Percentiles rank a stretch among this genome's conserved stretches.
Evolutionary conservation across 2,329 filamentous ascomycete species (phyloP).

Genomic region (Tolypocladium endophyticum): DNA sequence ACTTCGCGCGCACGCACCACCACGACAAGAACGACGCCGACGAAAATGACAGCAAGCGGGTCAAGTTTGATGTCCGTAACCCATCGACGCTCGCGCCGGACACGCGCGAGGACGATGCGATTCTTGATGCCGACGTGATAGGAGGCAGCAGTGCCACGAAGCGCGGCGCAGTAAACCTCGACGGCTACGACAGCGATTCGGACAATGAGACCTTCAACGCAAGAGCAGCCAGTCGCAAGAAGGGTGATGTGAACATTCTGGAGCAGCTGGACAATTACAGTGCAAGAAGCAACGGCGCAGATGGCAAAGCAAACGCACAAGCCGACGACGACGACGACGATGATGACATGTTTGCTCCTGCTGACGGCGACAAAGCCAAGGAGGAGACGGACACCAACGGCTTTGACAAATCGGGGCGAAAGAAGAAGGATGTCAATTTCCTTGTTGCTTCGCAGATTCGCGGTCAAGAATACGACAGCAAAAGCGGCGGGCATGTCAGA

Average conservation of each 20-base stretch:
- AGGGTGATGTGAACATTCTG: constrained; percentile 36
- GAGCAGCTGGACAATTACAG: constrained; percentile 46
- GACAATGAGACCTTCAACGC: constrained; percentile 80
- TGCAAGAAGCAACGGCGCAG: constrained; percentile 28
- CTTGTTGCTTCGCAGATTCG: constrained; percentile 55
- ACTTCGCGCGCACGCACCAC: constrained; percentile 67
- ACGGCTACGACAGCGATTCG: constrained; percentile 94
- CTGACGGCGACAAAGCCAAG: constrained; percentile 45
- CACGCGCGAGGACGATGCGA: constrained; percentile 56
- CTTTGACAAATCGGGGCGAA: constrained; percentile 36
- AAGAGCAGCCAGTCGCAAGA: constrained; percentile 51
- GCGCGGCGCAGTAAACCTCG: constrained; percentile 88
- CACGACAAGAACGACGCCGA: constrained; percentile 44
- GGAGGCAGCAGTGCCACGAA: constrained; percentile 70
- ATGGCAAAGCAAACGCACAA: constrained; percentile 15
- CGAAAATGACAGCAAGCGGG: constrained; percentile 30
- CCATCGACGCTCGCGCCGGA: constrained; percentile 85
- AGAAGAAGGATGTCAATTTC: constrained; percentile 52
- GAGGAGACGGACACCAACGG: constrained; percentile 20
- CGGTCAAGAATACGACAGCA: constrained; percentile 67
- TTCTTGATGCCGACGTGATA: constrained; percentile 88
- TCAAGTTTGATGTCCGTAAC: constrained; percentile 77
- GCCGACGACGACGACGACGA: constrained; percentile 52
- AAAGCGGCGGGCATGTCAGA: constrained; percentile 61
- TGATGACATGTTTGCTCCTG: constrained; percentile 76